These are phyloP conservation scores for Pulveroboletus sp. DNA, from an alignment of 768 basidiomycete genomes.

Conservation along the genomic window DNA sequence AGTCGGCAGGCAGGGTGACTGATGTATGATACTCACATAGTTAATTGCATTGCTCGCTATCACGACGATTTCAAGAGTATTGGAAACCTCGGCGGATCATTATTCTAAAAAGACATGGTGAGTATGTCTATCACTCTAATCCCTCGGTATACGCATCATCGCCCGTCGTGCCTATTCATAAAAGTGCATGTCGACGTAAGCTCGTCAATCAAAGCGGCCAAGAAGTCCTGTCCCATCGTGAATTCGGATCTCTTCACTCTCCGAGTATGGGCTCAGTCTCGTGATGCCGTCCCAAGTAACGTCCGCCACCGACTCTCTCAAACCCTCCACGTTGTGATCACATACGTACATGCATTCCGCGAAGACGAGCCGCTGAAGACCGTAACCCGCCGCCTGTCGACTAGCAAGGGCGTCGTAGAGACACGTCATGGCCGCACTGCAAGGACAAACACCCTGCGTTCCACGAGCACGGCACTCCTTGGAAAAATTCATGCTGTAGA, in stretches of 20 bases:
- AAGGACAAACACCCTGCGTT: not conserved
- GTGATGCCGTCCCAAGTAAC: conserved; percentile 19
- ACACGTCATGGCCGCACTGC: conserved; percentile 5
- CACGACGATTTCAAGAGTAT: conserved; percentile 7
- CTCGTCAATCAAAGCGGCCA: not conserved
- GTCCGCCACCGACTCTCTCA: conserved; percentile 8
- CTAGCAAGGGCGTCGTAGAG: conserved; percentile 14
- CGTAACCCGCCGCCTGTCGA: conserved; percentile 10
- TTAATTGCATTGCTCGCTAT: conserved; percentile 27
- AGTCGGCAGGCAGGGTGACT: conserved; percentile 15
- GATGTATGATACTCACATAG: conserved; percentile 26
- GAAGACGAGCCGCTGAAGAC: conserved; percentile 11
- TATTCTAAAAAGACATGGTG: too few species aligned
- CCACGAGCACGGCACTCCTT: conserved; percentile 1
- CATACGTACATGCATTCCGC: conserved; percentile 10
- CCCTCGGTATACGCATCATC: not conserved
- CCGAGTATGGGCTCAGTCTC: not conserved
- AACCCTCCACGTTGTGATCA: not conserved
- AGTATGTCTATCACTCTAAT: too few species aligned
- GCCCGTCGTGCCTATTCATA: not conserved
- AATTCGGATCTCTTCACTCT: not conserved
- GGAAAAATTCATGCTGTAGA: conserved; percentile 9
- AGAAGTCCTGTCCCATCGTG: not conserved
- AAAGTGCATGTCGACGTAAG: not conserved
- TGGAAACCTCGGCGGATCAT: too few species aligned